Percentiles rank a stretch among this genome's conserved stretches.
phyloP scores from a whole-genome alignment of 2,329 filamentous ascomycete genomes.

The Curvularia sp. region DNA sequence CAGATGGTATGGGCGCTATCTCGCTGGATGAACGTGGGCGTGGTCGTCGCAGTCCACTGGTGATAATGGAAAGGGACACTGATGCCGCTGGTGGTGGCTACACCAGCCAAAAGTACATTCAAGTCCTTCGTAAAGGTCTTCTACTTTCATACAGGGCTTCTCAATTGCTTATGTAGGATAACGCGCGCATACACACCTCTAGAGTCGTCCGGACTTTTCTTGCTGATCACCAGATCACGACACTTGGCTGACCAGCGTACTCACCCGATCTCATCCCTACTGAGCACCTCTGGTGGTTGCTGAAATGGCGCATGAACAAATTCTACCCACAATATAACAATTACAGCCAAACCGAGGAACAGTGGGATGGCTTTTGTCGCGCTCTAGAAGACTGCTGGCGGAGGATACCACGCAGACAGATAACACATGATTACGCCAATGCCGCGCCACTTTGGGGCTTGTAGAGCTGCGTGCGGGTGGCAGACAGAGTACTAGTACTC shows the following conservation, averaged over 20 bases:
- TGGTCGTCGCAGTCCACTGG: not conserved
- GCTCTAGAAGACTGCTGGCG: conserved; percentile 22
- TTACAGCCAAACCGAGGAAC: conserved; percentile 11
- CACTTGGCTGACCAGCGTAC: conserved; percentile 32
- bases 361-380: conserved; percentile 20
- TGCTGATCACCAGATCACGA: conserved; percentile 19
- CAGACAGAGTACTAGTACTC: conserved; percentile 22
- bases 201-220: conserved; percentile 20
- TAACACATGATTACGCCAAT: conserved; percentile 20
- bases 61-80: conserved; percentile 1
- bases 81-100: conserved; percentile 3
- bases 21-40: conserved; percentile 10
- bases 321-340: no score
- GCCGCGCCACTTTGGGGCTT: conserved; percentile 16
- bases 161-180: no score
- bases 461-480: no score
- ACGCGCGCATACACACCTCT: conserved; percentile 31
- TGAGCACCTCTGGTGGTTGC: conserved; percentile 31
- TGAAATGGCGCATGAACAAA: conserved; percentile 35
- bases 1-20: conserved; percentile 32
- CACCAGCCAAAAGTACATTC: conserved; percentile 18
- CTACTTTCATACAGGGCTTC: conserved; percentile 11
- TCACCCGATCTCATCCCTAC: conserved; percentile 40
- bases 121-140: conserved; percentile 19
- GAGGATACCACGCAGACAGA: conserved; percentile 12